A percentile compares a stretch with the other conserved stretches of the same genome.
Conservation (phyloP, 2,329 filamentous ascomycete genomes). For the Calonectria crousiana region DNA sequence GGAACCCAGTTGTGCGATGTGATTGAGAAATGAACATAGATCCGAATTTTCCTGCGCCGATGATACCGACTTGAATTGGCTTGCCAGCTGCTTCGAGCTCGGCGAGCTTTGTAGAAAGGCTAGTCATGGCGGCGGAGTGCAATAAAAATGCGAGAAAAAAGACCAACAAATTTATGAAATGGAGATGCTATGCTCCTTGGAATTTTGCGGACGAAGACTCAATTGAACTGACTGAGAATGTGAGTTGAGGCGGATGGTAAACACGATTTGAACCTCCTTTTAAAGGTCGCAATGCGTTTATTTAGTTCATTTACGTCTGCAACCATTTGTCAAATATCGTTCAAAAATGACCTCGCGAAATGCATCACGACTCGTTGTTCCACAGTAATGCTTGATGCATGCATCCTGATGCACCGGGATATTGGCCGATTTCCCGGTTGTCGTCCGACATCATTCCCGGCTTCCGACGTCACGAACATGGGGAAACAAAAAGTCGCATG, state of each 20-base stretch:
- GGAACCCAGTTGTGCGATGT: constrained; percentile 55
- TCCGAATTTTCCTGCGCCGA: constrained; percentile 60
- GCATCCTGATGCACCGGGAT: constrained; percentile 6
- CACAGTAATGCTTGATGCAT: not conserved
- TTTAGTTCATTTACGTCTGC: not conserved
- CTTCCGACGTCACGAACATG: not conserved
- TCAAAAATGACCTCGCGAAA: not conserved
- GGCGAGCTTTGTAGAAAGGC: constrained; percentile 55
- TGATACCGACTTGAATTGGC: constrained; percentile 57
- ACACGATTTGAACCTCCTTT: not conserved
- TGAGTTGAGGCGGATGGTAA: not conserved
- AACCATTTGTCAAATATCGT: not conserved
- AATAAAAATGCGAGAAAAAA: not conserved
- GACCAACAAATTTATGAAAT: not conserved
- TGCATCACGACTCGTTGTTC: constrained; percentile 6
- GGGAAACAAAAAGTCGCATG: not conserved
- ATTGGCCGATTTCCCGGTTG: constrained; percentile 26
- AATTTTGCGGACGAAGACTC: not conserved
- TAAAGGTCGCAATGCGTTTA: not conserved
- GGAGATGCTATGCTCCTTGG: not conserved
- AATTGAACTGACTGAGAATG: not conserved
- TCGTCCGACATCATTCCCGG: not conserved
- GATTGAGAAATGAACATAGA: constrained; percentile 62
- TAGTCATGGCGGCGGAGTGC: constrained; percentile 47
- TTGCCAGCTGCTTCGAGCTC: constrained; percentile 53